Evolutionary conservation across 2,329 filamentous ascomycete genomes (phyloP), one percentile per base, ranked within the genome.

Genomic region (Aureobasidium musti): DNA sequence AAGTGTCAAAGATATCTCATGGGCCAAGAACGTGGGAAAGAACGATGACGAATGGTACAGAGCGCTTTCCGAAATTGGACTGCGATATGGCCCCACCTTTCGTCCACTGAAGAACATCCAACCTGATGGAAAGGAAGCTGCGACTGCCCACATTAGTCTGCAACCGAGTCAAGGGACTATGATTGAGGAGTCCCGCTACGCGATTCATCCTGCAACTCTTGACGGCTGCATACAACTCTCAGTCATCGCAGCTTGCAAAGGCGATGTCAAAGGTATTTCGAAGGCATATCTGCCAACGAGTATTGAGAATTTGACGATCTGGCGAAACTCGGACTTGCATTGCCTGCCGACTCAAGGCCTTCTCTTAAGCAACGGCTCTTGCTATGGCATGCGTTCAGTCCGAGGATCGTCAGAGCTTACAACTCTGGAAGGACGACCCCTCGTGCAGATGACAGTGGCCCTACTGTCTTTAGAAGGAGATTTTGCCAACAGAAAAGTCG

Each of bases 211-310:
- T 6, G 21, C 53, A 10, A 41, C 53, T 19, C 35, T 57, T 2
- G 53, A 57, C n/a, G 33, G 14, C 35, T 41, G 33, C 19, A 57
- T 57, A 2, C 53, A 57, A 35, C 52, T 54, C n/a, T 33, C 52
- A 14, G 52, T 54, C 52, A 54, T 54, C 8, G 52, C 52, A 37
- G 52, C 52, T 10, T 54, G 52, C 19, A 37, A 54, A 21, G 52
- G 33, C 11, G n/a, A 54, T n/a, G n/a, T 54, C 17, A 37, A 21
- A 39, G 33, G 52, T 3, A 54, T 54, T 2, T 23, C 19, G 5
- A 54, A 54, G 19, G 52, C 52, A 30, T 54, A 54, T 13, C n/a
- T 54, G 21, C 52, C 33, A n/a, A 54, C 52, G 2, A 54, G 8
- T 3, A 37, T 54, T 5, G 52, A 54, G 5, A 23, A 37, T 8